Base-by-base conservation (phyloP, 495 filamentous ascomycete species). In the Pyrenula aspistea region DNA sequence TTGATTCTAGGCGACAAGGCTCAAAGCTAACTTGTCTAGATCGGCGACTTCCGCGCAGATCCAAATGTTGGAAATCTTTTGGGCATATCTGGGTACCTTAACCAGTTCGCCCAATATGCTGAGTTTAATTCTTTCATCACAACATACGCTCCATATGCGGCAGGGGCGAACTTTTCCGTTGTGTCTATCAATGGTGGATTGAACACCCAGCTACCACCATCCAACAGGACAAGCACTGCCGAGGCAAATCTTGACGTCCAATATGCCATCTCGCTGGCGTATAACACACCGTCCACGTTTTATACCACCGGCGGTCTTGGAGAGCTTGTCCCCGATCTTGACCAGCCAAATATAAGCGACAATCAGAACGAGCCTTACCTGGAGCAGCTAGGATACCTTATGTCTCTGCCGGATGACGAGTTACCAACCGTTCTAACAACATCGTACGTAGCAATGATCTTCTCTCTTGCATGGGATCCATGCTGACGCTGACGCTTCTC, bases 281-380 rank as follows among this genome's bases (percentile, higher is more conserved):
- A 83, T 57, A 78, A 82, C 19, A 67, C 82, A 2, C 67, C 79
- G 11, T 73, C 79, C 11, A 77, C 74, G 0, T 87, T 79, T 66
- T 89, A 84, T 64, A 79, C 77, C 51, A 89, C 86, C n/a, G 83
- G 73, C 0, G 83, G 83, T 2, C 75, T 77, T 2, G 83, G 80
- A 15, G 75, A 73, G 2, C 73, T 83, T 56, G 66, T 84, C 1
- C 74, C 80, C 2, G 73, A 81, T 22, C 65, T 77, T 2, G 79
- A 77, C 22, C 61, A 75, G 10, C 66, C 76, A 2, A 63, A 66
- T 19, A 31, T 61, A 0, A 59, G 60, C 15, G 66, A 69, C 4
- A 79, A 83, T 60, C 67, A 79, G 48, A 91, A 91, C 61, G 88
- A 95, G 73, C 89, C 89, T 0, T 95, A 90, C 63, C 76, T 95